Percentiles rank a stretch among this genome's conserved stretches.
Evolutionary conservation across 1,284 basidiomycete genomes (phyloP).

Genomic region (Grifola frondosa): DNA sequence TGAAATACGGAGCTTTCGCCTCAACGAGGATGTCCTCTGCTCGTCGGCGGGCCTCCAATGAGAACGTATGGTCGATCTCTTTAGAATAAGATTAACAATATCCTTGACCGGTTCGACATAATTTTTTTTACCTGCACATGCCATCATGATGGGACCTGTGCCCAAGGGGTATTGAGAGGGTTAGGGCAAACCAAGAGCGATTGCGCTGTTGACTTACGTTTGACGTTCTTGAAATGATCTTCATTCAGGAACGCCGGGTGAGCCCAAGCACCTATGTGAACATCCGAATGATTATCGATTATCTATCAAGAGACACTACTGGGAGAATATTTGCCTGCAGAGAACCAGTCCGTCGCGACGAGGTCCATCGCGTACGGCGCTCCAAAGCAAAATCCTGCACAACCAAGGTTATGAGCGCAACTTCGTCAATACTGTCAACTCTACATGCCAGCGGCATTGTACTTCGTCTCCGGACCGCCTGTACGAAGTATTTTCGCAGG

Average conservation of each 20-base stretch:
- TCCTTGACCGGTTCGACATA: neutral
- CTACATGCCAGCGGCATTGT: constrained; percentile 1
- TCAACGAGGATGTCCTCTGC: constrained; percentile 48
- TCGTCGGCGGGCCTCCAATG: constrained; percentile 39
- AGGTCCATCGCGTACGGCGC: constrained; percentile 49
- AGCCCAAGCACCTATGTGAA: constrained; percentile 46
- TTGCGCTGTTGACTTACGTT: constrained; percentile 37
- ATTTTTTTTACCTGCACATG: constrained; percentile 44
- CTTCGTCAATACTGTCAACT: neutral
- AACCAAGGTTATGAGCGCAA: neutral
- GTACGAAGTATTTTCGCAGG: neutral
- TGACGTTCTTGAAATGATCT: constrained; percentile 46
- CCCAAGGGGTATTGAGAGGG: constrained; percentile 32
- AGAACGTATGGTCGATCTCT: constrained; percentile 49
- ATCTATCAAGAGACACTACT: neutral
- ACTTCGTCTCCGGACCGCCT: constrained; percentile 27
- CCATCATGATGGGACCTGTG: constrained; percentile 15
- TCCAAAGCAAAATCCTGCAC: constrained; percentile 57
- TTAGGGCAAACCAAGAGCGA: neutral
- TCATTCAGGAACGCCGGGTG: constrained; percentile 54
- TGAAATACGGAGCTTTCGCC: constrained; percentile 42
- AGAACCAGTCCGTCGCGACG: constrained; percentile 42
- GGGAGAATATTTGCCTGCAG: constrained; percentile 39
- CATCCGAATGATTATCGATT: neutral
- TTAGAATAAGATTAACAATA: neutral